A percentile compares a stretch with the other conserved stretches of the same genome.
These are phyloP conservation scores for Claviceps cyperi DNA, from an alignment of 2,329 filamentous ascomycete species.

Conservation along the genomic window DNA sequence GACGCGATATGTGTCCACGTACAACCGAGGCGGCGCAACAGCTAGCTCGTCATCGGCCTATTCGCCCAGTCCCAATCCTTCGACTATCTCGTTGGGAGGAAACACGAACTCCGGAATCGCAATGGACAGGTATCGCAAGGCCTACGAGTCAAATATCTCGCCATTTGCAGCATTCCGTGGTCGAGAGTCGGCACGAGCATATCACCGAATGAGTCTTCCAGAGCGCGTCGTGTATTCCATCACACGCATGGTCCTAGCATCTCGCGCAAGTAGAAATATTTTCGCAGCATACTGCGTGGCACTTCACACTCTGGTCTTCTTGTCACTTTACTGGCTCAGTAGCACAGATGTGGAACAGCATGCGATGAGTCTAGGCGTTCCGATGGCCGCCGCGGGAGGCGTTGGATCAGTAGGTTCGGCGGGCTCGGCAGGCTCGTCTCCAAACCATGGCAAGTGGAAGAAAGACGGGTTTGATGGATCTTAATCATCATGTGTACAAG, in stretches of 20 bases:
- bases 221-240: slow-evolving; percentile 84
- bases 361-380: slow-evolving; percentile 39
- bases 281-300: slow-evolving; percentile 87
- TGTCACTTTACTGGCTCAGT: slow-evolving; percentile 74
- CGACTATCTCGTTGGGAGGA: slow-evolving; percentile 48
- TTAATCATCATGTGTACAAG: slow-evolving; percentile 7
- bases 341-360: slow-evolving; percentile 50
- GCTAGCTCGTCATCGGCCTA: slow-evolving; percentile 51
- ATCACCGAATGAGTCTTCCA: slow-evolving; percentile 83
- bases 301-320: slow-evolving; percentile 76
- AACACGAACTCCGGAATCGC: slow-evolving; percentile 45
- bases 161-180: slow-evolving; percentile 92
- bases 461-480: slow-evolving; percentile 42
- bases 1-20: slow-evolving; percentile 88
- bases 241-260: slow-evolving; percentile 80
- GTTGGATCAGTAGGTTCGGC: slow-evolving; percentile 27
- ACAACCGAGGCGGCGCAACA: slow-evolving; percentile 56
- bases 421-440: slow-evolving; percentile 16
- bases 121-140: slow-evolving; percentile 74
- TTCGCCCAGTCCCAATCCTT: slow-evolving; percentile 58
- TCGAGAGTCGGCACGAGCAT: slow-evolving; percentile 79
- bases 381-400: slow-evolving; percentile 26
- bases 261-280: slow-evolving; percentile 77
- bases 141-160: slow-evolving; percentile 90
- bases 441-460: slow-evolving; percentile 43